Percentiles rank a stretch among this genome's conserved stretches.
phyloP scores from a whole-genome alignment of 225 moss, liverwort and hornwort species.

The Bryum argenteum region DNA sequence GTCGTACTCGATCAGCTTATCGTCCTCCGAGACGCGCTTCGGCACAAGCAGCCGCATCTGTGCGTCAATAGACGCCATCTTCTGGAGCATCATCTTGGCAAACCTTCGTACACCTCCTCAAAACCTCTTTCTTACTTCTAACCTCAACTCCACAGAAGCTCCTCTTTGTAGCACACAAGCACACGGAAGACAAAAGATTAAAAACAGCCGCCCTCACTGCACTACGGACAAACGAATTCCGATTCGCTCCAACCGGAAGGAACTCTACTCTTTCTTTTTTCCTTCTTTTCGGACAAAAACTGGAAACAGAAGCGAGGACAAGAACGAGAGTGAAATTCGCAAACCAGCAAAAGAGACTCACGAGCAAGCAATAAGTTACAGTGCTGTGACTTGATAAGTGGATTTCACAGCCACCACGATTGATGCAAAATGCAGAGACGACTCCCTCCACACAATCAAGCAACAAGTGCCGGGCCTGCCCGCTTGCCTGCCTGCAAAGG shows the following conservation, averaged over 20 bases:
- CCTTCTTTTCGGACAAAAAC: background rate
- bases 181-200: background rate
- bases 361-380: background rate
- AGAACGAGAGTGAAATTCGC: background rate
- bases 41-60: constrained; percentile 68
- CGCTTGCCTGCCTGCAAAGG: background rate
- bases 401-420: background rate
- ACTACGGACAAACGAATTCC: constrained; percentile 29
- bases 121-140: constrained; percentile 11
- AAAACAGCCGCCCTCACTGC: constrained; percentile 24
- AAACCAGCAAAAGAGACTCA: background rate
- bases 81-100: constrained; percentile 50
- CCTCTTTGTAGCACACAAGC: constrained; percentile 1
- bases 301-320: background rate
- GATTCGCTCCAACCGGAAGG: background rate
- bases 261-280: too few relatives aligned
- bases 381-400: background rate
- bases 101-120: constrained; percentile 13
- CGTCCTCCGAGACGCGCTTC: constrained; percentile 58
- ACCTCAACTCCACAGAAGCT: constrained; percentile 16
- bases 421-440: background rate
- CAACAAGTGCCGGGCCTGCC: background rate
- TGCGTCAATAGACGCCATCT: constrained; percentile 68
- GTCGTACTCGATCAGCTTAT: constrained; percentile 67
- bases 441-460: background rate